phyloP scores from a whole-genome alignment of 2,329 filamentous ascomycete species.

The Hymenoscyphus occultus region DNA sequence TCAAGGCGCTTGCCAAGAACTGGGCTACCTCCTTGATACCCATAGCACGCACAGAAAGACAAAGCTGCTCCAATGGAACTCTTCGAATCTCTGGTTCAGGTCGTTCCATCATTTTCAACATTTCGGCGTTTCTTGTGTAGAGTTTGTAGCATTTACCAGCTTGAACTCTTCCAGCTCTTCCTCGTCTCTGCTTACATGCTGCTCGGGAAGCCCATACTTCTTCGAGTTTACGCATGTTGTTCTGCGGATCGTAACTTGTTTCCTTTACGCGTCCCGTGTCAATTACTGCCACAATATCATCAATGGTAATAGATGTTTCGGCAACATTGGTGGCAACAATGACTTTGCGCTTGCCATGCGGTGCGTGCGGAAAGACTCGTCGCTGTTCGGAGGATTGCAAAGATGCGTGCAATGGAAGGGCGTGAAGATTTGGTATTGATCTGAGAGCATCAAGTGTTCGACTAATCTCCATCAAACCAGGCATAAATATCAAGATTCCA shows the following conservation, averaged over 20 bases:
- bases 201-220: constrained; percentile 95
- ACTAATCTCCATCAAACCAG: constrained; percentile 88
- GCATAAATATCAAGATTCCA: constrained; percentile 92
- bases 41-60: constrained; percentile 93
- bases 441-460: constrained; percentile 69
- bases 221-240: constrained; percentile 89
- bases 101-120: constrained; percentile 75
- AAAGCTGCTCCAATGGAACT: constrained; percentile 91
- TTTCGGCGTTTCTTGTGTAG: constrained; percentile 81
- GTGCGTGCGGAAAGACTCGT: constrained; percentile 75
- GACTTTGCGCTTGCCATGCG: constrained; percentile 80
- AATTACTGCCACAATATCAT: constrained; percentile 94
- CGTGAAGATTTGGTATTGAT: constrained; percentile 65
- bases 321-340: constrained; percentile 96
- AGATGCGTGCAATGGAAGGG: constrained; percentile 87
- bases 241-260: constrained; percentile 86
- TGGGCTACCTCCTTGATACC: constrained; percentile 75
- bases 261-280: constrained; percentile 96
- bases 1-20: constrained; percentile 84
- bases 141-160: constrained; percentile 93
- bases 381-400: constrained; percentile 86
- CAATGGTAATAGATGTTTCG: constrained; percentile 97
- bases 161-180: constrained; percentile 88
- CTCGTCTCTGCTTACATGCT: constrained; percentile 89
- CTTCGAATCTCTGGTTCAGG: constrained; percentile 92